Percentiles rank a stretch among this genome's conserved stretches.
These are phyloP conservation scores for Paragyromitra xinjiangensis DNA, from an alignment of 495 filamentous ascomycete species.

Conservation along the genomic window DNA sequence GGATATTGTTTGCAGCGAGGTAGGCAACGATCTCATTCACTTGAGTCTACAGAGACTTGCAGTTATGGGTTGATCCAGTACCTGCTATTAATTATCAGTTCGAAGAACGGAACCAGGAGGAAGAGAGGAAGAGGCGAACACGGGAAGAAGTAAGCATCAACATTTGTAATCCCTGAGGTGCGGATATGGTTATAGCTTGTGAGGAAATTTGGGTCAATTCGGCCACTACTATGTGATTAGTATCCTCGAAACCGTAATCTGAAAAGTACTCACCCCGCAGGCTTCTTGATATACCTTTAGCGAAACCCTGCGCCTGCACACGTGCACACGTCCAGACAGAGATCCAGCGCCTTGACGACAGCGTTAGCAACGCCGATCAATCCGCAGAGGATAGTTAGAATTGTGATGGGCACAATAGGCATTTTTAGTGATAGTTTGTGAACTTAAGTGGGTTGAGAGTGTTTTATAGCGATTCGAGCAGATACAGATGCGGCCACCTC, in stretches of 20 bases:
- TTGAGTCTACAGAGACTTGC: conserved; percentile 37
- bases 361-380: no score
- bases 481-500: no score
- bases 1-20: conserved; percentile 30
- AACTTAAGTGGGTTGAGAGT: no score
- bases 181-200: conserved; percentile 29
- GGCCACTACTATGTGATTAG: neutral
- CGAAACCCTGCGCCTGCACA: neutral
- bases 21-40: conserved; percentile 47
- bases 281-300: neutral
- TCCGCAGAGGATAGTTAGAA: no score
- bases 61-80: conserved; percentile 19
- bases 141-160: conserved; percentile 52
- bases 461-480: no score
- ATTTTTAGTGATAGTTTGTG: no score
- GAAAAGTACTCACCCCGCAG: neutral
- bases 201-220: conserved; percentile 34
- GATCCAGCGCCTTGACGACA: neutral
- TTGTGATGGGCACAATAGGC: no score
- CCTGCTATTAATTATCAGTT: neutral
- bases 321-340: neutral
- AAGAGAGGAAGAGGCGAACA: conserved; percentile 7
- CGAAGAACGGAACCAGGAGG: neutral
- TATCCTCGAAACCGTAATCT: no score
- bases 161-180: conserved; percentile 32